phyloP scores from a whole-genome alignment of 1,139 yeast species.

The Lodderomyces oxycetoniae region DNA sequence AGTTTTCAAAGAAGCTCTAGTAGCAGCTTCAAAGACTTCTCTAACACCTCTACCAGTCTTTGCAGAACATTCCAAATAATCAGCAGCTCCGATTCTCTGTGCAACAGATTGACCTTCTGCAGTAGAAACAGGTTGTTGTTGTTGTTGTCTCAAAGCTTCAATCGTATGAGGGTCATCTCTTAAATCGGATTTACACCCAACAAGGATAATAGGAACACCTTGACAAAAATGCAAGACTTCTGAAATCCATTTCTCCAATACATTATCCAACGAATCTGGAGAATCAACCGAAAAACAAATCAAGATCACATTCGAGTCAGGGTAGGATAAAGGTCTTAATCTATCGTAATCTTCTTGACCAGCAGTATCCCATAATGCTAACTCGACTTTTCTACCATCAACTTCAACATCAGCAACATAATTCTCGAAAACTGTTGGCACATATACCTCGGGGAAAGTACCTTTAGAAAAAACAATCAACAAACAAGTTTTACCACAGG shows the following conservation, averaged over 20 bases:
- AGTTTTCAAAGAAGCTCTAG: slow-evolving; percentile 75
- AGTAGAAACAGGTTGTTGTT: slow-evolving; percentile 69
- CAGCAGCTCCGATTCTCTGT: slow-evolving; percentile 78
- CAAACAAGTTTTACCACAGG: slow-evolving; percentile 81
- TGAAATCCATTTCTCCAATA: slow-evolving; percentile 91
- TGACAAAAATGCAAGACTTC: slow-evolving; percentile 94
- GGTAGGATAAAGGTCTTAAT: slow-evolving; percentile 88
- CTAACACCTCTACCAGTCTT: slow-evolving; percentile 87
- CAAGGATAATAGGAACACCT: slow-evolving; percentile 89
- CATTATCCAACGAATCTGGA: slow-evolving; percentile 90
- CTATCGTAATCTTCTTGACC: slow-evolving; percentile 98
- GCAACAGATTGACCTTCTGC: slow-evolving; percentile 84
- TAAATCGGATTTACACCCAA: slow-evolving; percentile 88
- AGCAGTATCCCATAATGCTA: slow-evolving; percentile 98
- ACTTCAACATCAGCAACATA: slow-evolving; percentile 93
- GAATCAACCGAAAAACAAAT: slow-evolving; percentile 89
- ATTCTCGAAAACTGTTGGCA: slow-evolving; percentile 93
- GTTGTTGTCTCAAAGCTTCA: slow-evolving; percentile 69
- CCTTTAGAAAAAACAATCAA: slow-evolving; percentile 88
- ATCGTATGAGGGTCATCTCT: slow-evolving; percentile 78
- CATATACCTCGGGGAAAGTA: slow-evolving; percentile 92
- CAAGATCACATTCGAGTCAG: slow-evolving; percentile 87
- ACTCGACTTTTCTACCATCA: slow-evolving; percentile 88
- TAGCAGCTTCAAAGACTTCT: slow-evolving; percentile 89
- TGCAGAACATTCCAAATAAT: slow-evolving; percentile 91